Evolutionary conservation across 495 filamentous ascomycete genomes (phyloP).

Genomic region (Penicillium longicatenatum): DNA sequence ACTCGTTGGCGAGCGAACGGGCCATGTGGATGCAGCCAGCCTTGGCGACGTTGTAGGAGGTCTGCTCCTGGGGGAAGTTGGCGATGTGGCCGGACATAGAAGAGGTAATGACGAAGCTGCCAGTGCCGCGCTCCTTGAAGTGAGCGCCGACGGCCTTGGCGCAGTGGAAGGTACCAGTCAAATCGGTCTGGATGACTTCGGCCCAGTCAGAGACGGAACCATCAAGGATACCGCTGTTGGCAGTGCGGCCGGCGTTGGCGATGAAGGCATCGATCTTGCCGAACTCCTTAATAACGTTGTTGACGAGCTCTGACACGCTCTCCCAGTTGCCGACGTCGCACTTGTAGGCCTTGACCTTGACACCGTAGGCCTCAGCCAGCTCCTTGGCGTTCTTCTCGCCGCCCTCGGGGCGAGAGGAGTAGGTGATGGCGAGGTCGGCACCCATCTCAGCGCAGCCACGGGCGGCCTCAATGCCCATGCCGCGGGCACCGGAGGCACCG

Average conservation of each 20-base stretch:
- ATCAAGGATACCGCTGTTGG: conserved; percentile 62
- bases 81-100: conserved; percentile 74
- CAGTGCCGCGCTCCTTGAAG: conserved; percentile 62
- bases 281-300: conserved; percentile 59
- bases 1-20: conserved; percentile 69
- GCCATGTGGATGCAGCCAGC: conserved; percentile 59
- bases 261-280: conserved; percentile 68
- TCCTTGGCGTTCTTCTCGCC: conserved; percentile 68
- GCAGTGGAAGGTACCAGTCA: conserved; percentile 69
- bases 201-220: conserved; percentile 65
- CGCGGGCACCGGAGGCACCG: conserved; percentile 66
- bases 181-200: conserved; percentile 66
- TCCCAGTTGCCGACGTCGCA: conserved; percentile 54
- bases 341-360: conserved; percentile 71
- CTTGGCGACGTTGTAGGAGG: conserved; percentile 80
- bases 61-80: conserved; percentile 80
- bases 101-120: conserved; percentile 64
- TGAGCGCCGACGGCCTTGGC: conserved; percentile 65
- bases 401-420: conserved; percentile 59
- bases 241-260: conserved; percentile 69
- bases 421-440: conserved; percentile 69
- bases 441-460: conserved; percentile 74
- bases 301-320: conserved; percentile 51
- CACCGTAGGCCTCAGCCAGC: conserved; percentile 57
- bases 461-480: conserved; percentile 75